Percentiles rank a stretch among this genome's conserved stretches.
Evolutionary conservation across 257 asterid genomes (phyloP).

Genomic region (Nicotiana sylvestris): DNA sequence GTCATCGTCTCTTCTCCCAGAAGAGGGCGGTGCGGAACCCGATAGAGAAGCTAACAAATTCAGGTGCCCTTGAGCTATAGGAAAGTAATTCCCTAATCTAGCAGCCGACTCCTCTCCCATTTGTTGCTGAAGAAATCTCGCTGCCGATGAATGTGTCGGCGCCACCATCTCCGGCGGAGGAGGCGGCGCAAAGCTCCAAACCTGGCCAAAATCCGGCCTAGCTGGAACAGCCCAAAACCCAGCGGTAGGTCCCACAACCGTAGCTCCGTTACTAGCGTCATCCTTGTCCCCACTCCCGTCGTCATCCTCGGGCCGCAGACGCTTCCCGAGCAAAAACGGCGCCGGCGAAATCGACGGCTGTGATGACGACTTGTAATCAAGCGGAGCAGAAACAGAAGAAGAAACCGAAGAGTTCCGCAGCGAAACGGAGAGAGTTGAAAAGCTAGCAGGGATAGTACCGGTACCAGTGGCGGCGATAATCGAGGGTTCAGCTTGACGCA

Average conservation of each 20-base stretch:
- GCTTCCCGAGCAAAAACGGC: slow-evolving; percentile 85
- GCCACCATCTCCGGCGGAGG: slow-evolving; percentile 53
- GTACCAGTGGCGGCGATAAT: slow-evolving; percentile 18
- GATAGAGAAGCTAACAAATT: slow-evolving; percentile 88
- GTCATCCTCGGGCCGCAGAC: slow-evolving; percentile 65
- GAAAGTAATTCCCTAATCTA: slow-evolving; percentile 87
- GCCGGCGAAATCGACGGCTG: slow-evolving; percentile 15
- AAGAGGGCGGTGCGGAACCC: slow-evolving; percentile 46
- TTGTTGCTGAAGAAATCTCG: slow-evolving; percentile 72
- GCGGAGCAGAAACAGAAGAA: neutral
- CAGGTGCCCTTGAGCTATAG: slow-evolving; percentile 89
- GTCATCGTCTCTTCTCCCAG: slow-evolving; percentile 65
- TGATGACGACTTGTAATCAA: neutral
- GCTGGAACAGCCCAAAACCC: slow-evolving; percentile 4
- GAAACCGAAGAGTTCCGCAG: neutral
- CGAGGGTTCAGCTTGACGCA: slow-evolving; percentile 13
- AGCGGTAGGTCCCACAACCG: slow-evolving; percentile 35
- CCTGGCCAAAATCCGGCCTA: slow-evolving; percentile 3
- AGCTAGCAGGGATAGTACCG: slow-evolving; percentile 12
- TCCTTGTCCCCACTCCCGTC: slow-evolving; percentile 39
- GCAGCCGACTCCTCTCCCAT: slow-evolving; percentile 92
- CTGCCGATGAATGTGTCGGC: slow-evolving; percentile 22
- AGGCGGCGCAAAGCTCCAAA: slow-evolving; percentile 1
- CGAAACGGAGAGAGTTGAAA: neutral
- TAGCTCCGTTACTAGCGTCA: slow-evolving; percentile 30